A percentile compares a stretch with the other conserved stretches of the same genome.
Conservation (phyloP, 2,329 filamentous ascomycete species). For the Elsinoe perseae region DNA sequence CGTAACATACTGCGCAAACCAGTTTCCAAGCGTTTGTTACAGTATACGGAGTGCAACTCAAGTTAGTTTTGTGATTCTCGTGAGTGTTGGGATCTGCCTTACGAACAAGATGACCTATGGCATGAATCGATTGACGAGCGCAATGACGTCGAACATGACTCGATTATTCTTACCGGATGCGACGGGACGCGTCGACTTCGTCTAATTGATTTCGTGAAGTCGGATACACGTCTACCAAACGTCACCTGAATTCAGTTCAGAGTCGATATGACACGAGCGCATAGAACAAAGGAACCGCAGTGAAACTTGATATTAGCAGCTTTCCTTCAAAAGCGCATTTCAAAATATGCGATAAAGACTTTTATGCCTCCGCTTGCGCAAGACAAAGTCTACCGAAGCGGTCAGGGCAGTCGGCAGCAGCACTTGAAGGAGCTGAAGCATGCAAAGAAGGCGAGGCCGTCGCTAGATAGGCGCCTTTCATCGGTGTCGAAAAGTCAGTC, state of each 20-base stretch:
- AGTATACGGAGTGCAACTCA: no score
- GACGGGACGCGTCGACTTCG: neutral
- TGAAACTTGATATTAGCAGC: no score
- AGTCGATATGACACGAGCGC: neutral
- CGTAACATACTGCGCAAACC: neutral
- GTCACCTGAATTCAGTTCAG: neutral
- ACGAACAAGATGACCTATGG: no score
- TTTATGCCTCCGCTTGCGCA: neutral
- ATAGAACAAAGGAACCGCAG: neutral
- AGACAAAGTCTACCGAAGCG: constrained; percentile 9
- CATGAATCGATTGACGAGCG: no score
- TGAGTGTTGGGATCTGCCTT: no score
- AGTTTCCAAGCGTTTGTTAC: no score
- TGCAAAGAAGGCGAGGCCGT: neutral
- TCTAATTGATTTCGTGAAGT: neutral
- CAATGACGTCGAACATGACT: constrained; percentile 10
- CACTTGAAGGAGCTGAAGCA: neutral
- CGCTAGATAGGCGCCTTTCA: neutral
- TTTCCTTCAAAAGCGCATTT: no score
- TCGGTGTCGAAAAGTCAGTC: neutral
- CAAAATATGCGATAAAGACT: neutral
- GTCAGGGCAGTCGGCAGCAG: neutral
- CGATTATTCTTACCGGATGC: neutral
- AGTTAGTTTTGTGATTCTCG: no score
- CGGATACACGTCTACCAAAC: neutral